Base-by-base conservation (phyloP, 148 eudicot genomes). In the Euryodendron excelsum region DNA sequence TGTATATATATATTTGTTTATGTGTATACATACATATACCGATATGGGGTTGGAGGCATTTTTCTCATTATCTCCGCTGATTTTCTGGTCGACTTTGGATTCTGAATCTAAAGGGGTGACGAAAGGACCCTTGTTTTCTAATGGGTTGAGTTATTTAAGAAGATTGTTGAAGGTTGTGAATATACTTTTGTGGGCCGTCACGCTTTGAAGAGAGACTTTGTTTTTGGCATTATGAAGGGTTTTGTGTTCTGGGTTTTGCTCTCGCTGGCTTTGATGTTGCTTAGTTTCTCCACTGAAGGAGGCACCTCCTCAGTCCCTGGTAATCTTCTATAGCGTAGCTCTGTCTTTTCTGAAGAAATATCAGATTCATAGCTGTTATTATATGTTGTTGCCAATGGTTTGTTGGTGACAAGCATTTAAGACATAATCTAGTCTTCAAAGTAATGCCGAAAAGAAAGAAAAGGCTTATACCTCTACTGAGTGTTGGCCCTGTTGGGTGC, bases 241-340 rank as follows among this genome's bases (percentile, higher is more conserved):
- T 72, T 65, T 86, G 84, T 79, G 45, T 47, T 78, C 11, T 75
- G 80, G 77, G 83, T 83, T 70, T 75, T 83, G 84, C 61, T 80
- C 47, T 80, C 73, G 59, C 41, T 76, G 59, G 3, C 82, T 69
- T 25, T 81, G 79, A 36, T 83, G 64, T 76, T 75, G 50, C 81
- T 78, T 65, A 60, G 45, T 53, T 77, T 74, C 71, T 75, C 78
- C 47, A 59, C 41, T 20, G 63, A 73, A 58, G 80, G 39, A 47
- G 60, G 13, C 48, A n/a, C 25, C 31, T 58, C 80, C 31, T 41
- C 75, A 3, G 37, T 44, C 83, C 59, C 81, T 73, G 83, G 88
- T 80, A 80, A 60, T 41, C 25, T 62, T 44, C 28, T 9, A 30
- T 13, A 1, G 2, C 25, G 5, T 20, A 23, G 8, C 47, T 59